A percentile compares a stretch with the other conserved stretches of the same genome.
These are phyloP conservation scores for Podospora conica DNA, from an alignment of 495 filamentous ascomycete genomes.

Conservation along the genomic window DNA sequence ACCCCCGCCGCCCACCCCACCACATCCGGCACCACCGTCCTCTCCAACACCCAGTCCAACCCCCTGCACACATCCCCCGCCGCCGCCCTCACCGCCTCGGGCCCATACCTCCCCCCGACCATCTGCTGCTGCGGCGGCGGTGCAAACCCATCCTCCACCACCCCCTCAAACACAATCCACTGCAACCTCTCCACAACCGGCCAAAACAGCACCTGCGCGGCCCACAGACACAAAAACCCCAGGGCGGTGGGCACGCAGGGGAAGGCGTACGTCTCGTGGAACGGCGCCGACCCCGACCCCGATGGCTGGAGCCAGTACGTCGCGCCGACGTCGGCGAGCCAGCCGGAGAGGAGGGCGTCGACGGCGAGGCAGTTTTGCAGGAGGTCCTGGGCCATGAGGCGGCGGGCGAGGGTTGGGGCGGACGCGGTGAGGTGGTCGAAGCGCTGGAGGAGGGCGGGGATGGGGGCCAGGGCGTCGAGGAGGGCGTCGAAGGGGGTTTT, in stretches of 20 bases:
- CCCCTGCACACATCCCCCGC: conserved; percentile 35
- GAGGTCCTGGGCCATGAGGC: conserved; percentile 36
- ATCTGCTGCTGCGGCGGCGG: conserved; percentile 22
- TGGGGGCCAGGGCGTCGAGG: conserved; percentile 34
- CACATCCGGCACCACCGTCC: conserved; percentile 36
- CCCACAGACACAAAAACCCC: conserved; percentile 38
- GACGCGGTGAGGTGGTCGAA: conserved; percentile 29
- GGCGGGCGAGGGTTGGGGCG: conserved; percentile 26
- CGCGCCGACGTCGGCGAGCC: conserved; percentile 25
- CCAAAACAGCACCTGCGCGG: conserved; percentile 33
- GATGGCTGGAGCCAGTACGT: background rate
- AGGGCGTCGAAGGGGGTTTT: conserved; percentile 39
- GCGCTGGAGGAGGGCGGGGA: conserved; percentile 34
- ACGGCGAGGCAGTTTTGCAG: conserved; percentile 35
- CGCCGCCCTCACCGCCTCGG: conserved; percentile 23
- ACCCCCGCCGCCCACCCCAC: conserved; percentile 31
- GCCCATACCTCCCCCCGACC: conserved; percentile 17
- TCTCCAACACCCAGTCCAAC: conserved; percentile 32
- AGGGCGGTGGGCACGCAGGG: conserved; percentile 27
- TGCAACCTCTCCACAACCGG: conserved; percentile 34
- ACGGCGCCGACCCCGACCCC: conserved; percentile 21
- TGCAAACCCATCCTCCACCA: conserved; percentile 13
- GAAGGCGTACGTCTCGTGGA: conserved; percentile 33
- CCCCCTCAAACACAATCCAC: conserved; percentile 31
- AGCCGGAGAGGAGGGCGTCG: conserved; percentile 35